Base-by-base conservation (phyloP, 78 protist species). In the Dictyostelium brefeldianum region DNA sequence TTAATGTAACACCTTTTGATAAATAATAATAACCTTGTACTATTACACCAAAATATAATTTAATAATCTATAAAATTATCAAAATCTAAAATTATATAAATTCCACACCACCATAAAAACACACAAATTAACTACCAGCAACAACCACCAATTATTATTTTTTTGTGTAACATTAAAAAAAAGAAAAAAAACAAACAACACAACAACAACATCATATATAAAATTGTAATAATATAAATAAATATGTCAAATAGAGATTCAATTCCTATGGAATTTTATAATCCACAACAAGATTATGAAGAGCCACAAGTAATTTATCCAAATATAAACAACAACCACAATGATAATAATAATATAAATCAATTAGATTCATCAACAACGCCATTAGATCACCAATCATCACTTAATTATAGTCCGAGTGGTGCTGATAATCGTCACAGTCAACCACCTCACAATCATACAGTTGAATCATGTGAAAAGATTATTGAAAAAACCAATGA, bases 181-280 rank as follows among this genome's bases (percentile, higher is more conserved):
- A 36, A 36, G 43, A 36, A 59, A 59, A 59, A 59, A 17, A 59
- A 59, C 11, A 0, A 59, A n/a, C n/a, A n/a, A n/a, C n/a, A n/a
- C n/a, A n/a, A n/a, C n/a, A n/a, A n/a, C n/a, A 59, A 59, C 11
- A 59, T 59, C 18, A 59, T 3, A 69, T 12, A 41, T 10, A 67
- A 69, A 69, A 69, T 31, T 12, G 8, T 9, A 69, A 36, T 12
- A 41, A 69, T 17, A 14, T 12, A 27, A 22, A 43, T 8, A 70
- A n/a, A 46, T 41, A 71, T 71, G 79, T 10, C 57, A 43, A 22
- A 75, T 75, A 73, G 56, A 73, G 27, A 75, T 75, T 20, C 36
- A 3, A 48, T 75, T 25, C 81, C 81, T 48, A n/a, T 75, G 81
- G 81, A 75, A 75, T 15, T 22, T 50, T 75, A 75, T 48, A 20